Evolutionary conservation across 345 rosid genomes (phyloP), one percentile per base, ranked within the genome.

Genomic region (Arabis hirsuta): DNA sequence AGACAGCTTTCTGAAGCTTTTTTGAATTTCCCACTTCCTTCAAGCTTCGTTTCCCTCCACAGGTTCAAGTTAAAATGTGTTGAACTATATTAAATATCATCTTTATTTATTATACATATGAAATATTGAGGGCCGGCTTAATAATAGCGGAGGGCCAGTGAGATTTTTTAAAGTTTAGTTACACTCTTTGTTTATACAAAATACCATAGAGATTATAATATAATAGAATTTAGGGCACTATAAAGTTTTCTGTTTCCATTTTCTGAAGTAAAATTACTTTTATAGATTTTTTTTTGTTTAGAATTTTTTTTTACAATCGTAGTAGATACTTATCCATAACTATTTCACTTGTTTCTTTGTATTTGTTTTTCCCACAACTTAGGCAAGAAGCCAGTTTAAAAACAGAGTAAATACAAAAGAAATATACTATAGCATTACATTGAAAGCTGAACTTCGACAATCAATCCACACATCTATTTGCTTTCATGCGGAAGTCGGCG

Each of bases 21-120:
- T 76, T 76, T 76, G 80, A 76, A 76, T 76, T 76, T 76, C 76
- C 80, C 80, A 76, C 80, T 76, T 76, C 75, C 80, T 48, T 62
- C 80, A 63, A 70, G 76, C 76, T 70, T 76, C 62, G 80, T 76
- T 76, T 76, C 76, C 79, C 79, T 76, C 79, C 71, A 76, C 79
- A 62, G 71, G 65, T 69, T 76, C 66, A 70, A 76, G 61, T 76
- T 70, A 69, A 52, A 75, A 34, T 52, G 61, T 44, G 5, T 54
- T 32, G 19, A 61, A 61, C 69, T 55, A 47, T 70, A 63, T 76
- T 50, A 47, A 34, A 55, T 41, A 48, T 36, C 65, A 45, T 63
- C 58, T 13, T 53, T 62, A 14, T 11, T 26, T 13, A 36, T 52
- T 5, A 44, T 63, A 47, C 47, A 61, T 54, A 47, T 69, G 70